phyloP scores from a whole-genome alignment of 2,329 filamentous ascomycete genomes.

The Xylaria multiplex region DNA sequence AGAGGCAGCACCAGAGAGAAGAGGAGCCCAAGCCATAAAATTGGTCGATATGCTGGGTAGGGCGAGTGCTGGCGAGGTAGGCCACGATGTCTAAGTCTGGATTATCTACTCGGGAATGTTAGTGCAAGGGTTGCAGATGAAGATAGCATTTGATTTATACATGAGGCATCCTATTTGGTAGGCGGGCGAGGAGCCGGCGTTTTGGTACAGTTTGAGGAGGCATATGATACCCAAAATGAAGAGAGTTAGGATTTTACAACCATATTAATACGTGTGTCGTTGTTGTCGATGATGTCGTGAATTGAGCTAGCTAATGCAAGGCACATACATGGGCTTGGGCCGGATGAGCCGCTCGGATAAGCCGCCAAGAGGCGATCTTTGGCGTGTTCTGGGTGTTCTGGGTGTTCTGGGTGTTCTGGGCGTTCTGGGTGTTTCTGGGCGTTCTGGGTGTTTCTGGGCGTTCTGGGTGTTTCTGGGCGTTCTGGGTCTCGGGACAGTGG shows the following conservation, averaged over 20 bases:
- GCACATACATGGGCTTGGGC: conserved; percentile 2
- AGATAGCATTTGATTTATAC: not conserved
- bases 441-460: no score
- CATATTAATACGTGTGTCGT: not conserved
- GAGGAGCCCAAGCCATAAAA: not conserved
- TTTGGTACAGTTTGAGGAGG: no score
- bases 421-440: no score
- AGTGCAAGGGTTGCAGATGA: not conserved
- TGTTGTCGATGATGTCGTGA: not conserved
- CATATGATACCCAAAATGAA: no score
- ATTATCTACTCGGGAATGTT: not conserved
- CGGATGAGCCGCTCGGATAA: conserved; percentile 4
- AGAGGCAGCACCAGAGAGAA: no score
- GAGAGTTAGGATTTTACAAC: no score
- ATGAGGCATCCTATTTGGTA: no score
- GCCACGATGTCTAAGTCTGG: not conserved
- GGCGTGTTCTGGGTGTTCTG: no score
- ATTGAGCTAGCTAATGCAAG: conserved; percentile 26
- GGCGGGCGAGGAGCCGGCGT: no score
- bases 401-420: no score
- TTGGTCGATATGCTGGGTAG: not conserved
- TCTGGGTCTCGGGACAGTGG: not conserved
- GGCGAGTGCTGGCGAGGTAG: no score
- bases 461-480: no score
- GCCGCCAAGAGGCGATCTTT: conserved; percentile 19